Base-by-base conservation (phyloP, 129 eudicot species). In the Centella asiatica region DNA sequence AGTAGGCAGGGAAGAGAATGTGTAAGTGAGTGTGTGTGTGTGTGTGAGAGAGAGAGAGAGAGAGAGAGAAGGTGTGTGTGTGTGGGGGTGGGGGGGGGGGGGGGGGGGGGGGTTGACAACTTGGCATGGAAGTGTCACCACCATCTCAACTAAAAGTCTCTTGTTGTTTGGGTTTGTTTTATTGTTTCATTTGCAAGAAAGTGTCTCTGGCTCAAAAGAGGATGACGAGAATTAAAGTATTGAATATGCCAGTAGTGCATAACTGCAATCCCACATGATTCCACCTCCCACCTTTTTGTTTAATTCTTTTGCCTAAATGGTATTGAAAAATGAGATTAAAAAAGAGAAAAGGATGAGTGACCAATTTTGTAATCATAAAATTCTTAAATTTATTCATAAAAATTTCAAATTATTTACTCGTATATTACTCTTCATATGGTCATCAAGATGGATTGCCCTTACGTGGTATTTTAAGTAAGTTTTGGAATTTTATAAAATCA, bases 51-150 rank as follows among this genome's bases (percentile, higher is more conserved):
- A 20, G 71, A 42, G 71, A 12, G 59, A 51, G 69, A 69, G 71
- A 59, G 48, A 44, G 70, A 72, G 60, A n/a, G n/a, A n/a, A 45
- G 22, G 54, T n/a, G n/a, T n/a, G n/a, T n/a, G n/a, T n/a, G n/a
- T n/a, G n/a, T n/a, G n/a, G n/a, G 34, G 60, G 69, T 62, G 23
- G 65, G 74, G 57, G 34, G 66, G 34, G 66, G 6, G 58, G 34
- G 66, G 61, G 68, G 44, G 69, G 6, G 58, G 34, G 66, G 61
- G 70, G 55, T 57, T 22, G 71, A 71, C 63, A 8, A 64, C 74
- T 65, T 70, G 80, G 77, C 75, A 77, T 60, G 69, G 74, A 76
- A 73, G 53, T 76, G 73, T 69, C 69, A 61, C 69, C 69, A 48
- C 68, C 71, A 74, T 70, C 76, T 47, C 67, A 65, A 34, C 59